These are phyloP conservation scores for Diaporthe capsici DNA, from an alignment of 2,329 filamentous ascomycete species.

Conservation along the genomic window DNA sequence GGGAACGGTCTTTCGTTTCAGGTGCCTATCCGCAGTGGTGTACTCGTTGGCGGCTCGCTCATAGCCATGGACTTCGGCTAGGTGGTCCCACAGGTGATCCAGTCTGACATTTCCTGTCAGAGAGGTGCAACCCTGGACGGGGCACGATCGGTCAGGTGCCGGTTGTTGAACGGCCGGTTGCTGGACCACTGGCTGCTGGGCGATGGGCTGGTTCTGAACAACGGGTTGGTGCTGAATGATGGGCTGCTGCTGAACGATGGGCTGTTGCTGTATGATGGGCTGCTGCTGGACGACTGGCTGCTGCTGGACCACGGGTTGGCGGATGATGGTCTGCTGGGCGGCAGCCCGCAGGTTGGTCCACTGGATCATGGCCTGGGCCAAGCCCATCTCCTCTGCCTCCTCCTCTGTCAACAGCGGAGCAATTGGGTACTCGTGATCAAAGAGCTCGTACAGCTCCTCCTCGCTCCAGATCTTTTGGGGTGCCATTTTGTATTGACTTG, in stretches of 20 bases:
- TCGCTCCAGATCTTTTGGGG: not conserved
- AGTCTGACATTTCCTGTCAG: not conserved
- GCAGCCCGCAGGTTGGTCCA: too few relatives aligned
- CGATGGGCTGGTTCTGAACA: not conserved
- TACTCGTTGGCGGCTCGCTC: not conserved
- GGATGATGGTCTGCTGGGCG: too few relatives aligned
- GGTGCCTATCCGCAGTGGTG: not conserved
- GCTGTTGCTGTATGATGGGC: not conserved
- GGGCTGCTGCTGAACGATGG: not conserved
- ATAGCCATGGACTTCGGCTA: not conserved
- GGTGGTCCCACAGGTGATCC: not conserved
- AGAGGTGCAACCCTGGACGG: not conserved
- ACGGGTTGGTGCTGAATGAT: not conserved
- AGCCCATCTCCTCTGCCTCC: too few relatives aligned
- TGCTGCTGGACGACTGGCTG: too few relatives aligned
- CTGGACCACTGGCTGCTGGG: not conserved
- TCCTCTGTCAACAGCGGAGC: too few relatives aligned
- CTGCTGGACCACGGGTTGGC: too few relatives aligned
- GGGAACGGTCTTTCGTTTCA: not conserved
- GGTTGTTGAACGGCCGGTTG: not conserved
- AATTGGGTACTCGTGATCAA: too few relatives aligned
- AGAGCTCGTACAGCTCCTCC: too few relatives aligned
- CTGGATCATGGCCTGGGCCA: too few relatives aligned
- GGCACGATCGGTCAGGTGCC: not conserved
- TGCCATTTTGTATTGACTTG: not conserved